Evolutionary conservation across 2,329 filamentous ascomycete species (phyloP).

Genomic region (Nemania serpens): DNA sequence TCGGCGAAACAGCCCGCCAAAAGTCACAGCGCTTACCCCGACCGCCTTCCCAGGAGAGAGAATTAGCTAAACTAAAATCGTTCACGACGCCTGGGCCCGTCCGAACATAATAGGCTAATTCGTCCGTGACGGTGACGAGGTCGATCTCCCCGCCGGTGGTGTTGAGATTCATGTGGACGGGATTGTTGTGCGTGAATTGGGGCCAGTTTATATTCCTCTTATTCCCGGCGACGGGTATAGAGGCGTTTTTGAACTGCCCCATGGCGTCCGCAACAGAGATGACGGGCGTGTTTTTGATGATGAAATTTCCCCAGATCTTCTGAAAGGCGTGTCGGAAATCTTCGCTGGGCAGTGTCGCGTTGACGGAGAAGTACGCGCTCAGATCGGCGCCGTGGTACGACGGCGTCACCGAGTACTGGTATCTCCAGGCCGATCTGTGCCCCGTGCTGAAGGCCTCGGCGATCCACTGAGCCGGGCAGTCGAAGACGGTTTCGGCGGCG

Average conservation of each 20-base stretch:
- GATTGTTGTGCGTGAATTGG: conserved; percentile 37
- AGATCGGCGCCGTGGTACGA: conserved; percentile 44
- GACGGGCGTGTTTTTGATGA: conserved; percentile 46
- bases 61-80: conserved; percentile 31
- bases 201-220: conserved; percentile 41
- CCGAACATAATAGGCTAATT: conserved; percentile 35
- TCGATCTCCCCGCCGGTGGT: conserved; percentile 45
- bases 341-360: conserved; percentile 35
- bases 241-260: conserved; percentile 40
- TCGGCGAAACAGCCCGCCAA: conserved; percentile 33
- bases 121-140: conserved; percentile 31
- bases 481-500: conserved; percentile 54
- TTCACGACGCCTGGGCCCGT: conserved; percentile 36
- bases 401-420: conserved; percentile 47
- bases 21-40: conserved; percentile 37
- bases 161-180: conserved; percentile 50
- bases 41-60: conserved; percentile 36
- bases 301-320: conserved; percentile 50
- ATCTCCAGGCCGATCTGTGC: conserved; percentile 45
- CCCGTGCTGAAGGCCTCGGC: conserved; percentile 47
- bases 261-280: conserved; percentile 42
- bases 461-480: conserved; percentile 57
- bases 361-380: conserved; percentile 41
- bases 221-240: conserved; percentile 36
- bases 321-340: conserved; percentile 46